Evolutionary conservation across 2,329 filamentous ascomycete species (phyloP), one percentile per base, ranked within the genome.

Genomic region (Capronia coronata): DNA sequence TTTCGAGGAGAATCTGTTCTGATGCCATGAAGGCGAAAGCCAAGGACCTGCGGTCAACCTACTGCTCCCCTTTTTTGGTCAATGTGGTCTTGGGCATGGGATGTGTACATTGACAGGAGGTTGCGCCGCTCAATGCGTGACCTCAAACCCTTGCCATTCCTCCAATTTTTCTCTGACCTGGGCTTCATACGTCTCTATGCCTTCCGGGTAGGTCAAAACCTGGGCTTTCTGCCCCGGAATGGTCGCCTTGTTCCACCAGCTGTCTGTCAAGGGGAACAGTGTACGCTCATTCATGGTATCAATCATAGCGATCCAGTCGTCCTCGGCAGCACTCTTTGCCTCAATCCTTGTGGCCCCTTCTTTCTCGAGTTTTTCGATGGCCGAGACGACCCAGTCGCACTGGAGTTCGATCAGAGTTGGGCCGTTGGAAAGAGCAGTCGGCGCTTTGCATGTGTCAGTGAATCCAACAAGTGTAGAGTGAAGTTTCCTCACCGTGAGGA

Each of bases 211-310:
- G 10, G 22, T 71, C 8, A 79, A 63, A 0, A 71, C 71, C 64
- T 80, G 76, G 55, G 64, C 79, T 79, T 1, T 71, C 73, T 81
- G 81, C 0, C 72, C 75, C 0, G 77, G 76, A 2, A 79, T 67
- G 35, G 69, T 78, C 0, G 68, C 71, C 1, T 78, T 77, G 72
- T 78, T 77, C 55, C 78, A 49, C 46, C 46, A 79, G 0, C 59
- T 74, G n/a, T 64, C 65, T 0, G 70, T 70, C 0, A 65, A 71
- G 0, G 75, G 72, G 49, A 78, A 69, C 5, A 62, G 39, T 3
- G 25, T 79, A 65, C 9, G 65, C 58, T 47, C 71, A 58, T 59
- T 73, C 74, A 73, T 42, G 4, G 10, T 27, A 3, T 73, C 56
- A 14, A 80, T 67, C 10, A 66, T 60, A 34, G 72, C 60, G 57